Conservation (phyloP, 176 grass and related monocot genomes). For the Carex pumila region DNA sequence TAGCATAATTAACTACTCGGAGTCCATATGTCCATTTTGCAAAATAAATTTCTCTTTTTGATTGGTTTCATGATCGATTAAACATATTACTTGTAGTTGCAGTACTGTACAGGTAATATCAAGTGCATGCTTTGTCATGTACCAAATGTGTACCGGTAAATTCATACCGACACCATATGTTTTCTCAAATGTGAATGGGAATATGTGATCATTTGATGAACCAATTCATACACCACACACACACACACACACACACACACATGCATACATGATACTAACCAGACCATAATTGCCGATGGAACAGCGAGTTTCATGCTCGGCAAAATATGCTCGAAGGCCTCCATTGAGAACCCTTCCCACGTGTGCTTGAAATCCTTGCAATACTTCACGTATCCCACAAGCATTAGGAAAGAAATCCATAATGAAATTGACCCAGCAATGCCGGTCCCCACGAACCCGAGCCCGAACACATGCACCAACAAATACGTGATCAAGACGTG, state of each 20-base stretch:
- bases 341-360: conserved; percentile 58
- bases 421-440: conserved; percentile 36
- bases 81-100: no score
- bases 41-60: neutral
- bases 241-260: neutral
- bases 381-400: conserved; percentile 37
- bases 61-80: neutral
- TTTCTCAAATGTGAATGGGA: neutral
- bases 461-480: conserved; percentile 39
- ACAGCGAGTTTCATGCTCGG: conserved; percentile 65
- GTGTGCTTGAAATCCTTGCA: conserved; percentile 43
- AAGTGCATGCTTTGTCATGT: neutral
- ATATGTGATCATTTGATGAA: neutral
- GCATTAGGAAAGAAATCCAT: conserved; percentile 57
- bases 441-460: conserved; percentile 43
- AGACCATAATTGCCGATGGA: conserved; percentile 89
- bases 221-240: neutral
- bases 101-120: neutral
- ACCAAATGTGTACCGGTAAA: neutral
- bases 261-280: conserved; percentile 26
- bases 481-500: conserved; percentile 50
- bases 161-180: neutral
- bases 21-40: neutral
- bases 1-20: neutral
- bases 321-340: conserved; percentile 47